Base-by-base conservation (phyloP, 2,329 filamentous ascomycete species). In the Ambrosiella xylebori region DNA sequence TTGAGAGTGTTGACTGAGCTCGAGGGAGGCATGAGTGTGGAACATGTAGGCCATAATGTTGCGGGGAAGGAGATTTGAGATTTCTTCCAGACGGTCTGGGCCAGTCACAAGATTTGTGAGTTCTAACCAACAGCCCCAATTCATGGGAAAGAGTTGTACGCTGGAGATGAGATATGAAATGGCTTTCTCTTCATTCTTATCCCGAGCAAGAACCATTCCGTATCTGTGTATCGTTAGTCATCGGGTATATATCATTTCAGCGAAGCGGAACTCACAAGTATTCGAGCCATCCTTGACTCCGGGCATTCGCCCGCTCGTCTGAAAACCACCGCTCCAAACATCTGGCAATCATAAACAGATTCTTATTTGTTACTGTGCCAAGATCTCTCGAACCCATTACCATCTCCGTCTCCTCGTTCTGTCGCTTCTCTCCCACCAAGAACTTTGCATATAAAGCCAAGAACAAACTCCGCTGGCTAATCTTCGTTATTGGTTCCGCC, bases 41-140 rank as follows among this genome's bases (percentile, higher is more conserved):
- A 97, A 98, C 68, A 98, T 89, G 69, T 88, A 88, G 5, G 88
- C 88, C 73, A 95, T 86, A 64, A 98, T 86, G 66, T 95, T 94
- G 64, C 88, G 84, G 1, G 93, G 91, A 37, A 96, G 77, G 59
- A 84, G 80, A 40, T 80, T 76, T 59, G 82, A 76, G 57, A 91
- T 78, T 64, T 80, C 78, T 66, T 85, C 85, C 59, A 94, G 73
- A 85, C 95, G 88, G 69, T 96, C 89, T 7, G 85, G 77, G 39
- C 85, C 82, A 40, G 81, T 80, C 61, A 95, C 80, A 35, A 97
- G 75, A 44, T 83, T 83, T 3, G 86, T 87, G 68, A 98, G 80
- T 71, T 98, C 93, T 60, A 93, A 78, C 93, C 93, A 98, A 61
- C 89, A 90, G 7, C 89, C 88, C 93, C 93, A 98, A 67, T 97